Conservation (phyloP, 1,139 yeast genomes). For the Pichia kudriavzevii region DNA sequence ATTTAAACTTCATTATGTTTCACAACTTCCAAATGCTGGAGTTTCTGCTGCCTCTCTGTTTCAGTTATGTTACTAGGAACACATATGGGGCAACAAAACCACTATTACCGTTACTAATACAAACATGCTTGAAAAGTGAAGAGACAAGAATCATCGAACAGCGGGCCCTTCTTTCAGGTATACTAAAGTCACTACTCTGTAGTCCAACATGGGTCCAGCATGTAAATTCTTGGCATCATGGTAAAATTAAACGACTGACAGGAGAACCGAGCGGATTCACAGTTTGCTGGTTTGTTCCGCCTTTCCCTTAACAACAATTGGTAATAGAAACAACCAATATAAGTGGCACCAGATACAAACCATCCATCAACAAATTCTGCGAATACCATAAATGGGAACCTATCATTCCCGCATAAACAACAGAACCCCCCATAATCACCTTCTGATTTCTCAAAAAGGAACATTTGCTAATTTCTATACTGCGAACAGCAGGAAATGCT, state of each 20-base stretch:
- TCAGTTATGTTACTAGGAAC: constrained; percentile 21
- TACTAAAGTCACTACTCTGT: constrained; percentile 17
- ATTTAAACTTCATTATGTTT: constrained; percentile 16
- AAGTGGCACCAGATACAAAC: constrained; percentile 24
- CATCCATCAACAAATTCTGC: too few relatives aligned
- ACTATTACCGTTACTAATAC: constrained; percentile 13
- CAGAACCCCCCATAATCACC: too few relatives aligned
- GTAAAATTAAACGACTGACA: constrained; percentile 3
- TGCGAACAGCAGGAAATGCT: constrained; percentile 13
- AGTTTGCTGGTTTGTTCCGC: constrained; percentile 13
- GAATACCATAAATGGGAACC: too few relatives aligned
- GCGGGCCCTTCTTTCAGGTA: constrained; percentile 22
- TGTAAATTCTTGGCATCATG: constrained; percentile 4
- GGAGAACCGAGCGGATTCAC: constrained; percentile 1
- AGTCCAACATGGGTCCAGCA: constrained; percentile 8
- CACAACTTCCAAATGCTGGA: constrained; percentile 11
- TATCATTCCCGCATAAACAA: too few relatives aligned
- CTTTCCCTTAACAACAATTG: constrained; percentile 25
- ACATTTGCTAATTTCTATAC: too few relatives aligned
- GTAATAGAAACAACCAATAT: constrained; percentile 16
- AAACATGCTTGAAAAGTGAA: constrained; percentile 16
- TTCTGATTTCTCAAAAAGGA: too few relatives aligned
- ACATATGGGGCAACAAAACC: constrained; percentile 11
- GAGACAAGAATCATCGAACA: constrained; percentile 16
- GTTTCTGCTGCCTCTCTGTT: constrained; percentile 20